phyloP scores from a whole-genome alignment of 2,329 filamentous ascomycete species.

The Sarocladium strictum region DNA sequence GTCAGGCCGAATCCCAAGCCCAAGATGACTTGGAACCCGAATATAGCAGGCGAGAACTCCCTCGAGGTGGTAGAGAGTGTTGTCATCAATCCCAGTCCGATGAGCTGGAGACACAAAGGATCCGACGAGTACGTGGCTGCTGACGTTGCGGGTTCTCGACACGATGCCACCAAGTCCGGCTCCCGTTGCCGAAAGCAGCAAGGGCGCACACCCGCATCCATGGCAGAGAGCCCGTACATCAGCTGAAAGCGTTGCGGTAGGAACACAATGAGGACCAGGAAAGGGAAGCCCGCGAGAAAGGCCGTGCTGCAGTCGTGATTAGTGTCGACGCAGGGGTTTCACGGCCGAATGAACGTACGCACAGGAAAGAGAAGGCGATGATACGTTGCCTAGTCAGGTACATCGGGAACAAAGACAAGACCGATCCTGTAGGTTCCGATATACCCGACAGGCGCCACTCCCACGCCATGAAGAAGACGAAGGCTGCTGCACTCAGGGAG shows the following conservation, averaged over 20 bases:
- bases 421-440: too few species aligned
- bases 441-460: too few species aligned
- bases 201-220: slow-evolving; percentile 25
- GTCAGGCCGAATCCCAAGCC: slow-evolving; percentile 30
- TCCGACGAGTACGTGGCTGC: not conserved
- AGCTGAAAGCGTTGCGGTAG: slow-evolving; percentile 30
- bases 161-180: too few species aligned
- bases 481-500: too few species aligned
- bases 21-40: slow-evolving; percentile 29
- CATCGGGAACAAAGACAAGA: too few species aligned
- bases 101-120: slow-evolving; percentile 26
- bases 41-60: slow-evolving; percentile 16
- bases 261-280: slow-evolving; percentile 28
- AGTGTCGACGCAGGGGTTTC: not conserved
- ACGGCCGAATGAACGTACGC: not conserved
- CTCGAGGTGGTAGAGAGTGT: slow-evolving; percentile 15
- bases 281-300: slow-evolving; percentile 26
- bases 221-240: slow-evolving; percentile 22
- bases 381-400: too few species aligned
- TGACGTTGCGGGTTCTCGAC: too few species aligned
- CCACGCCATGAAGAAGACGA: too few species aligned
- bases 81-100: slow-evolving; percentile 27
- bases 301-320: not conserved
- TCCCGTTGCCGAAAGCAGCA: slow-evolving; percentile 15
- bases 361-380: too few species aligned